These are phyloP conservation scores for Sextonia rubra DNA, from an alignment of 164 flowering plant genomes.

Conservation along the genomic window DNA sequence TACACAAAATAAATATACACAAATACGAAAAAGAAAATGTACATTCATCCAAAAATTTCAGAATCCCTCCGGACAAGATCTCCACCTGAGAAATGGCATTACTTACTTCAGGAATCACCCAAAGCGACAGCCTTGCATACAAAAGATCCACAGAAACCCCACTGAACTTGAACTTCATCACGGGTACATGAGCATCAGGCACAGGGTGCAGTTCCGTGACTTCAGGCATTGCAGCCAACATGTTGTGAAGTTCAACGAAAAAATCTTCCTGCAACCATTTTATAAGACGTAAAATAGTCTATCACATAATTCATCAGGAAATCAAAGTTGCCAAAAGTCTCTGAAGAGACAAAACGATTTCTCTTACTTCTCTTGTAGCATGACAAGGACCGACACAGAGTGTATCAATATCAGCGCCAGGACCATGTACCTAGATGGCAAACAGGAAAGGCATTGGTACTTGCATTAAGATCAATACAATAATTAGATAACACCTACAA, in stretches of 20 bases:
- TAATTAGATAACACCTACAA: no score
- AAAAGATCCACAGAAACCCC: constrained; percentile 94
- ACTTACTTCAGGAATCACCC: constrained; percentile 94
- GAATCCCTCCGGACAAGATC: no score
- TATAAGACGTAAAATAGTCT: constrained; percentile 4
- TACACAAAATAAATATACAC: no score
- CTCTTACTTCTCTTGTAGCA: constrained; percentile 80
- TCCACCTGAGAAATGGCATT: background rate
- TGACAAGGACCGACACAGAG: constrained; percentile 93
- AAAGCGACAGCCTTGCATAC: constrained; percentile 73
- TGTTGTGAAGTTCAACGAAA: constrained; percentile 68
- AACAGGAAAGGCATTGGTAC: background rate
- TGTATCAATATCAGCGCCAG: constrained; percentile 98
- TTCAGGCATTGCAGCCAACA: constrained; percentile 88
- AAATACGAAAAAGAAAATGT: no score
- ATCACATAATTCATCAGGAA: constrained; percentile 3
- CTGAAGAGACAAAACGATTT: background rate
- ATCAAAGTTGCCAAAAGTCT: background rate
- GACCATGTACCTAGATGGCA: constrained; percentile 81
- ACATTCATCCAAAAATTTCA: no score
- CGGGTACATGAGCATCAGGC: constrained; percentile 97
- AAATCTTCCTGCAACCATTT: constrained; percentile 68
- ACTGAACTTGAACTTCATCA: constrained; percentile 79
- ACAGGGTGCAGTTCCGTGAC: constrained; percentile 88
- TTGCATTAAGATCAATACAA: no score